These are phyloP conservation scores for Funneliformis mosseae DNA, from an alignment of 192 early-diverging fungal species.

Conservation along the genomic window DNA sequence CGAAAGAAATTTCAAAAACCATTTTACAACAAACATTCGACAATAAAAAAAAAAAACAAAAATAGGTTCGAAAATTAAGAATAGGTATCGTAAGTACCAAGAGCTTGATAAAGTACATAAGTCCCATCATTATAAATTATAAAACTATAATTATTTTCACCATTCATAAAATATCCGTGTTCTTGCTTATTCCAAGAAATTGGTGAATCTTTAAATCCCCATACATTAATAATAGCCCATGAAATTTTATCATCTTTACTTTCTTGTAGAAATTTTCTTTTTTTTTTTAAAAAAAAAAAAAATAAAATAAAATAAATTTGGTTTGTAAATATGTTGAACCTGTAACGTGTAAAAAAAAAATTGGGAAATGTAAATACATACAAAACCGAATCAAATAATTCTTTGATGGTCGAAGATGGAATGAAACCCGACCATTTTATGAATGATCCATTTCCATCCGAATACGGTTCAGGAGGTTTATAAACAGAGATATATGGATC, in stretches of 20 bases:
- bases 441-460: background rate
- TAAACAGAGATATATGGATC: constrained; percentile 48
- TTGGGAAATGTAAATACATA: constrained; percentile 23
- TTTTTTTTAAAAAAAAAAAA: background rate
- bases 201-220: constrained; percentile 52
- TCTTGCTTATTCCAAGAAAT: constrained; percentile 45
- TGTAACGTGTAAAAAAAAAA: background rate
- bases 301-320: too few relatives aligned
- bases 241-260: background rate
- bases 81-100: constrained; percentile 25
- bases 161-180: constrained; percentile 44
- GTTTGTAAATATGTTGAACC: background rate
- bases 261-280: constrained; percentile 25
- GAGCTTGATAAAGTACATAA: constrained; percentile 26
- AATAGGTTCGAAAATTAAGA: background rate
- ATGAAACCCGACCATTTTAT: constrained; percentile 45
- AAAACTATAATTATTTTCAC: constrained; percentile 51
- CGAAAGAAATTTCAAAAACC: too few relatives aligned
- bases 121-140: constrained; percentile 38
- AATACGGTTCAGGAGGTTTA: constrained; percentile 35
- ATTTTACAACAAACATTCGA: too few relatives aligned
- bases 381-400: constrained; percentile 38
- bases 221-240: constrained; percentile 46
- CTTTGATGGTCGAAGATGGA: constrained; percentile 32
- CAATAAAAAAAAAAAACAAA: too few relatives aligned